Evolutionary conservation across 2,329 filamentous ascomycete genomes (phyloP).

Genomic region (Aspergillus pseudoglaucus): DNA sequence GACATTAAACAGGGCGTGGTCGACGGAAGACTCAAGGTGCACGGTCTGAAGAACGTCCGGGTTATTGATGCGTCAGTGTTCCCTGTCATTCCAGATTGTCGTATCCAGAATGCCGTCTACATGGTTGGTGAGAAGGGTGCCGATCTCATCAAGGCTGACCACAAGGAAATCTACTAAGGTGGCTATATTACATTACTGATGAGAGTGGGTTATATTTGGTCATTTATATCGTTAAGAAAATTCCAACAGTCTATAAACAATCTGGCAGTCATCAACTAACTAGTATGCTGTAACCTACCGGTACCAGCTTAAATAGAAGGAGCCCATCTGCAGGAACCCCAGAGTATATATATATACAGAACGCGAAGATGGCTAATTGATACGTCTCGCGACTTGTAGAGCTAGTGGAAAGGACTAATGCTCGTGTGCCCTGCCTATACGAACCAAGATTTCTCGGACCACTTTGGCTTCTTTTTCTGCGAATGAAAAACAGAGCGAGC

Average conservation of each 20-base stretch:
- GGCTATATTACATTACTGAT: not conserved
- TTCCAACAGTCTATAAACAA: no score
- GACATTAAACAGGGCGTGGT: constrained; percentile 48
- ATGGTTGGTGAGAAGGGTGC: constrained; percentile 47
- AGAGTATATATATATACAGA: no score
- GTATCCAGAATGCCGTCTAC: constrained; percentile 55
- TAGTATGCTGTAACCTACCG: not conserved
- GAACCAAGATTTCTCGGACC: no score
- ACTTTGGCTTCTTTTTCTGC: no score
- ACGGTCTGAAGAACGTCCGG: constrained; percentile 46
- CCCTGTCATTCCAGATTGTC: constrained; percentile 48
- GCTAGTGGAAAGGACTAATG: no score
- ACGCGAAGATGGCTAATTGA: no score
- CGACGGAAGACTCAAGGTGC: constrained; percentile 44
- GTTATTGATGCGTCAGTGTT: constrained; percentile 52
- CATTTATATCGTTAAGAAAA: not conserved
- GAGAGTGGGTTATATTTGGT: not conserved
- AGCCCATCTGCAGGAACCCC: no score
- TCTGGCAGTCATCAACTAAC: not conserved
- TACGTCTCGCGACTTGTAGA: no score
- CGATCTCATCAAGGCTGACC: not conserved
- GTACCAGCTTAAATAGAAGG: no score
- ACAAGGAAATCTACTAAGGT: not conserved
- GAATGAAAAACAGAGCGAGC: no score
- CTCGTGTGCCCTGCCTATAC: no score